Evolutionary conservation across 2,329 filamentous ascomycete genomes (phyloP), one percentile per base, ranked within the genome.

Genomic region (Claviceps monticola): DNA sequence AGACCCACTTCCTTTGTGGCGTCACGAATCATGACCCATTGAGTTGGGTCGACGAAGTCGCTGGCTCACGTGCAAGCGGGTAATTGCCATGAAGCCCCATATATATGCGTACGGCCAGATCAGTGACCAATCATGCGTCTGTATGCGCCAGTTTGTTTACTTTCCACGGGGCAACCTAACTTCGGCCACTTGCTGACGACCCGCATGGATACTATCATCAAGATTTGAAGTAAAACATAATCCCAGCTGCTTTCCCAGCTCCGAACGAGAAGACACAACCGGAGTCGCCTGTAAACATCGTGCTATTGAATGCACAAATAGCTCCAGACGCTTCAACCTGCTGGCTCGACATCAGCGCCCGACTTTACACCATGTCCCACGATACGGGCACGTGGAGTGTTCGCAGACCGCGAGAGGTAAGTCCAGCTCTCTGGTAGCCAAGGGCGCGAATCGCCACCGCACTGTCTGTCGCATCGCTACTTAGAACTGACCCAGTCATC

Each of bases 351-450:
- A 29, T 37, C 23, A 46, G 21, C 16, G n/a, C 21, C 7, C 54
- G 50, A 57, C 56, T 56, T 55, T 57, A 53, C 21, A 54, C 53
- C 63, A 94, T 94, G 88, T 88, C 88, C 71, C 87, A 93, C 72
- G 88, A 94, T 63, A 81, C 82, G 55, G 86, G 86, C 63, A 75
- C 93, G 64, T 96, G 91, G 78, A 95, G 89, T 64, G 88, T 94
- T 66, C 88, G 88, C 70, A 84, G 90, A 64, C 86, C 87, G 60
- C 82, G 91, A 76, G 90, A 96, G 78, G 89, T 94, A 75, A 66
- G 79, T 54, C 34, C 50, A 45, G 29, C 29, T 29, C 26, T 41
- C 49, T 51, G 51, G n/a, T 21, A 52, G 51, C 55, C 53, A 14
- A 21, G 17, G 46, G 21, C 34, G 45, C 42, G 26, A 42, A 42